Evolutionary conservation across 208 protist species (phyloP).

Genomic region (Crithidia brevicula): DNA sequence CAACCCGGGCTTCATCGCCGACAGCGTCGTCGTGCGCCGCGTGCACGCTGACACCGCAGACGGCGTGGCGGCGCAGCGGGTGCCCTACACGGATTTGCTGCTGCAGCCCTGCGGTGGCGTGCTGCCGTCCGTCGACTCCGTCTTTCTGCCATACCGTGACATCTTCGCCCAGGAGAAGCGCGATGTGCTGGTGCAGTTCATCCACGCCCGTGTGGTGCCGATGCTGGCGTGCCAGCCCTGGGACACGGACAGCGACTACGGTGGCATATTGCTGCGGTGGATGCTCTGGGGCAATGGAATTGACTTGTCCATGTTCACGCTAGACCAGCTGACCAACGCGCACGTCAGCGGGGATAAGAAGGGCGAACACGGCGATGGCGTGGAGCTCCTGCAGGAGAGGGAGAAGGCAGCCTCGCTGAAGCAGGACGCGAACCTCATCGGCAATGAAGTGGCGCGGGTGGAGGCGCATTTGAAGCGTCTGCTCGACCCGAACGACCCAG

Average conservation of each 20-base stretch:
- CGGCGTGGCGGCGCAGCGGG: slow-evolving; percentile 10
- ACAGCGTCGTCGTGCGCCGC: slow-evolving; percentile 33
- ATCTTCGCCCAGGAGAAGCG: slow-evolving; percentile 77
- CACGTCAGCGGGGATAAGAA: slow-evolving; percentile 20
- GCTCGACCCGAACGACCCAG: slow-evolving; percentile 26
- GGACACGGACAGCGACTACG: slow-evolving; percentile 47
- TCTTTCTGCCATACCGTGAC: slow-evolving; percentile 76
- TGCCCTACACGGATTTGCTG: slow-evolving; percentile 30
- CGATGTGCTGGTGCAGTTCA: slow-evolving; percentile 67
- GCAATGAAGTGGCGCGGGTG: slow-evolving; percentile 59
- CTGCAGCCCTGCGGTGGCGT: slow-evolving; percentile 24
- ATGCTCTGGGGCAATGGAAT: slow-evolving; percentile 90
- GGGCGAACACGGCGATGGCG: background rate
- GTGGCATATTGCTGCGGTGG: slow-evolving; percentile 71
- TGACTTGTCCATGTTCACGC: slow-evolving; percentile 88
- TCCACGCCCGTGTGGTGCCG: slow-evolving; percentile 60
- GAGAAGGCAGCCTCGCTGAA: slow-evolving; percentile 36
- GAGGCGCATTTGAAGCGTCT: slow-evolving; percentile 43
- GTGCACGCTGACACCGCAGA: slow-evolving; percentile 3
- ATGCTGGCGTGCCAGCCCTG: slow-evolving; percentile 85
- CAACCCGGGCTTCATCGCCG: slow-evolving; percentile 18
- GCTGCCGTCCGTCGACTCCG: slow-evolving; percentile 12
- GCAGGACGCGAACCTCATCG: slow-evolving; percentile 64
- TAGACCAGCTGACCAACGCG: slow-evolving; percentile 63
- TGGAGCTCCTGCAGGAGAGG: slow-evolving; percentile 36